Conservation (phyloP, 1,284 basidiomycete genomes). For the Ganoderma resinaceum region DNA sequence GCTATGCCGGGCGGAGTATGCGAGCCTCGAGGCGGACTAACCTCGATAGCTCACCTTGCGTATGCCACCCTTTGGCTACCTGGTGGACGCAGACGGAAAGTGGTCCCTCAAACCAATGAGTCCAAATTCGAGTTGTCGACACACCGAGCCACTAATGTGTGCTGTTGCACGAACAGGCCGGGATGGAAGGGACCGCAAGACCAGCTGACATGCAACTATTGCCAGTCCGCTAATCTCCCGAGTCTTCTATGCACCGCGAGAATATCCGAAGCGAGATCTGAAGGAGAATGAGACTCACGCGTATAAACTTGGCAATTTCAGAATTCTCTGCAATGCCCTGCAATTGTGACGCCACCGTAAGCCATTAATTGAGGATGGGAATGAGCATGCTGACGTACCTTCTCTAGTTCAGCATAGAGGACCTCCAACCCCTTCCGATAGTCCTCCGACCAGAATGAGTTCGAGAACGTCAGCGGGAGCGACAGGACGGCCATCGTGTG, state of each 20-base stretch:
- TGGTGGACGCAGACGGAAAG: constrained; percentile 48
- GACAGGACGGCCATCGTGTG: constrained; percentile 80
- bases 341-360: constrained; percentile 12
- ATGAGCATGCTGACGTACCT: constrained; percentile 53
- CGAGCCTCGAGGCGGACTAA: constrained; percentile 1
- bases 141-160: neutral
- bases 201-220: neutral
- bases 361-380: constrained; percentile 6
- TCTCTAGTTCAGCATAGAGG: constrained; percentile 79
- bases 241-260: neutral
- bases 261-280: neutral
- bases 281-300: constrained; percentile 54
- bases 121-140: constrained; percentile 7
- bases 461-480: constrained; percentile 84
- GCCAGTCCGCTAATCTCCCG: neutral
- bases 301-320: constrained; percentile 83
- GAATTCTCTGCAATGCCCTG: constrained; percentile 82
- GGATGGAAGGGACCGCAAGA: neutral
- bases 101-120: constrained; percentile 8
- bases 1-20: neutral
- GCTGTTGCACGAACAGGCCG: neutral
- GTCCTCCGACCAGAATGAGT: constrained; percentile 94
- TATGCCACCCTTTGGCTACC: neutral
- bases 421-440: constrained; percentile 84
- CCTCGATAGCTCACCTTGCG: neutral